Percentiles rank a stretch among this genome's conserved stretches.
Evolutionary conservation across 768 basidiomycete species (phyloP).

Genomic region (Rhodocollybia butyracea): DNA sequence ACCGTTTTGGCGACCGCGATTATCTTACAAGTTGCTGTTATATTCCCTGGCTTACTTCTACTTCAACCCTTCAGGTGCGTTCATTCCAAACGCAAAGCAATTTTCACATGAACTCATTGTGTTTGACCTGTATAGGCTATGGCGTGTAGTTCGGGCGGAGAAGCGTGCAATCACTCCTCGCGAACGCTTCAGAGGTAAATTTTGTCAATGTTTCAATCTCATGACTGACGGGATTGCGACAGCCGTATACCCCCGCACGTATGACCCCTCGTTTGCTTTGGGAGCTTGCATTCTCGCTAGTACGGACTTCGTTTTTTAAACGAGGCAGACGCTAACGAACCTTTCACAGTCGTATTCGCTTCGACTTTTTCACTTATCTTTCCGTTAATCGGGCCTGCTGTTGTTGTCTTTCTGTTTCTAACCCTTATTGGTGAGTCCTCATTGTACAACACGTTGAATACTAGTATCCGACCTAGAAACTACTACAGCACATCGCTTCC

Average conservation of each 20-base stretch:
- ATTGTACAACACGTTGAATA: neutral
- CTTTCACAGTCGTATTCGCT: conserved; percentile 50
- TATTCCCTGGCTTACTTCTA: conserved; percentile 66
- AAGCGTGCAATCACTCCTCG: conserved; percentile 68
- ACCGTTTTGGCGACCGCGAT: conserved; percentile 55
- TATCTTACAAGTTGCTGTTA: conserved; percentile 61
- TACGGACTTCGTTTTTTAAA: neutral
- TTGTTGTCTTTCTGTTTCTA: conserved; percentile 59
- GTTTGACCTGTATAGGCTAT: conserved; percentile 35
- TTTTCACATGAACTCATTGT: neutral
- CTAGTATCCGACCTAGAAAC: neutral
- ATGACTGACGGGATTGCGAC: conserved; percentile 5
- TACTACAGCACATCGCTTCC: conserved; percentile 68
- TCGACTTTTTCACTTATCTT: conserved; percentile 74
- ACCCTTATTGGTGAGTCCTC: conserved; percentile 63
- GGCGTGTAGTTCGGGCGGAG: conserved; percentile 53
- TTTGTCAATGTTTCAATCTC: conserved; percentile 6
- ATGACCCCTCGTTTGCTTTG: conserved; percentile 66
- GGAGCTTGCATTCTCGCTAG: conserved; percentile 61
- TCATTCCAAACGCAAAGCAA: neutral
- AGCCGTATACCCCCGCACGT: conserved; percentile 71
- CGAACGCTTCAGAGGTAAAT: conserved; percentile 69
- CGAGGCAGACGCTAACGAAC: neutral
- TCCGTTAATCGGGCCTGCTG: conserved; percentile 72
- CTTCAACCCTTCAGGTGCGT: conserved; percentile 52